These are phyloP conservation scores for Eremothecium cymbalariae DNA, from an alignment of 1,139 yeast species.

Conservation along the genomic window DNA sequence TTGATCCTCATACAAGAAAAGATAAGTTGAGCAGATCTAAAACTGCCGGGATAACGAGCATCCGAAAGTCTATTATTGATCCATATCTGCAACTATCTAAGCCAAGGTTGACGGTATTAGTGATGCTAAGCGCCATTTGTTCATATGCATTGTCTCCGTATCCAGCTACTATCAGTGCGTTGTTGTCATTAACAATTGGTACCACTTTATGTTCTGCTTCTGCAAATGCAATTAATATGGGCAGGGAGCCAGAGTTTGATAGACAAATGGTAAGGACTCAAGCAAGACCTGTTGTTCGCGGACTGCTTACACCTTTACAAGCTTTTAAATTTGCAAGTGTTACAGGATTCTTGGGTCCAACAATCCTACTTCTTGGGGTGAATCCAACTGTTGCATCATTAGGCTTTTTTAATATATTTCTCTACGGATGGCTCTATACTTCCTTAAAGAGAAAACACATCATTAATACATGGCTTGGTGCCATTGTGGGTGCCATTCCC, in stretches of 20 bases:
- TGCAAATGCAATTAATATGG: constrained; percentile 97
- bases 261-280: constrained; percentile 82
- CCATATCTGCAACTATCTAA: constrained; percentile 77
- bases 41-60: constrained; percentile 25
- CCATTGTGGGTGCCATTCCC: constrained; percentile 95
- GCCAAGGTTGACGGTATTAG: constrained; percentile 80
- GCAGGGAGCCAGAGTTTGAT: constrained; percentile 87
- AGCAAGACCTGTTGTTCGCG: constrained; percentile 84
- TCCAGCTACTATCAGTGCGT: constrained; percentile 59
- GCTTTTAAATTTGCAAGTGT: constrained; percentile 74
- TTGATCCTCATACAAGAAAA: constrained; percentile 19
- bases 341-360: constrained; percentile 64
- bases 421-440: constrained; percentile 87
- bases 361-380: constrained; percentile 68
- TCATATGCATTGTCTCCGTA: constrained; percentile 89
- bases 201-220: constrained; percentile 85
- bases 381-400: constrained; percentile 74
- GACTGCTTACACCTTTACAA: constrained; percentile 62
- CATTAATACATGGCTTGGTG: constrained; percentile 96
- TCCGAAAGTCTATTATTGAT: constrained; percentile 36
- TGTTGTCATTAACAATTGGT: constrained; percentile 69
- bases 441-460: constrained; percentile 80
- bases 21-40: constrained; percentile 10
- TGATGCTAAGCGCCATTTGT: constrained; percentile 85
- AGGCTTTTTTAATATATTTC: constrained; percentile 68